These are phyloP conservation scores for Arthroderma uncinatum DNA, from an alignment of 2,329 filamentous ascomycete species.

Conservation along the genomic window DNA sequence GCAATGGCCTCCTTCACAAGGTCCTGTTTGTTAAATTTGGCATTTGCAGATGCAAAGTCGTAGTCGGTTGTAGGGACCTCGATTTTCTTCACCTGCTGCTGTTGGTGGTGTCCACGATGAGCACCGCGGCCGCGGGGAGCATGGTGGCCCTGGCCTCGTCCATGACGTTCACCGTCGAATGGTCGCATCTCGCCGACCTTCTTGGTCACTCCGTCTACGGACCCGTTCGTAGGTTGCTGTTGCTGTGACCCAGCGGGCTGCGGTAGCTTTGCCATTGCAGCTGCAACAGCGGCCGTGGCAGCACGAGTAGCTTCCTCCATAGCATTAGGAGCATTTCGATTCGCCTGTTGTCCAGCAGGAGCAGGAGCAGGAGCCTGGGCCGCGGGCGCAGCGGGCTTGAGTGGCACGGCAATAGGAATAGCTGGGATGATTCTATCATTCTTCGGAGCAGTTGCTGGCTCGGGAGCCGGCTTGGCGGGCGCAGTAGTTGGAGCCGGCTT, in stretches of 20 bases:
- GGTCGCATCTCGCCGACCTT: constrained; percentile 38
- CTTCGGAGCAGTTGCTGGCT: constrained; percentile 25
- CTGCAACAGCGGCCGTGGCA: constrained; percentile 41
- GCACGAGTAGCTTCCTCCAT: constrained; percentile 39
- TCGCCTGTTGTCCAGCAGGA: constrained; percentile 22
- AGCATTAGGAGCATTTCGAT: constrained; percentile 14
- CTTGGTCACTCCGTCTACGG: constrained; percentile 35
- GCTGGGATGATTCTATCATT: constrained; percentile 36
- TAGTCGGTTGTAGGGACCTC: constrained; percentile 87
- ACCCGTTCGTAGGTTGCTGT: constrained; percentile 22
- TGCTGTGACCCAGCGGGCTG: constrained; percentile 29
- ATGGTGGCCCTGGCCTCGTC: constrained; percentile 32
- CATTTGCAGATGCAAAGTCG: constrained; percentile 77
- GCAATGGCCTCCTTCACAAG: constrained; percentile 81
- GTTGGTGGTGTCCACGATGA: constrained; percentile 33
- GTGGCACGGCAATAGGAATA: constrained; percentile 34
- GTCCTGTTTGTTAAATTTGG: constrained; percentile 81
- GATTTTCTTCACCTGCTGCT: constrained; percentile 51
- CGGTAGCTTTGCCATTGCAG: constrained; percentile 42
- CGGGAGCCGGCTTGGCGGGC: constrained; percentile 16
- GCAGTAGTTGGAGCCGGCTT: constrained; percentile 13
- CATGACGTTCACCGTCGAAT: constrained; percentile 28
- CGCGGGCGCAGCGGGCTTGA: constrained; percentile 25
- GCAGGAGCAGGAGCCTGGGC: constrained; percentile 19
- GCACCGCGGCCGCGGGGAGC: constrained; percentile 39